Evolutionary conservation across 129 eudicot species (phyloP), one percentile per base, ranked within the genome.

Genomic region (Rutidosis leptorrhynchoides): DNA sequence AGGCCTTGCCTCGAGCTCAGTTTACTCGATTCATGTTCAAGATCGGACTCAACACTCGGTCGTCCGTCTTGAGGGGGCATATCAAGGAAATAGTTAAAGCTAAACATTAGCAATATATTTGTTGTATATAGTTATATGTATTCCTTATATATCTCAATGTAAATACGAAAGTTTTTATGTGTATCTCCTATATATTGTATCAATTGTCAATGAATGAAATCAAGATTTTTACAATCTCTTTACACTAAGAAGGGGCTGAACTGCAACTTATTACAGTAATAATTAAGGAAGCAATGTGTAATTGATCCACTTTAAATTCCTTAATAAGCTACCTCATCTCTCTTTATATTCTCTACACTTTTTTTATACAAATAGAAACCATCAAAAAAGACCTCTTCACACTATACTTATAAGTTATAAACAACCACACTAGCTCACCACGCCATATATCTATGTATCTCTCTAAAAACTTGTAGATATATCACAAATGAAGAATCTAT

Each of bases 401-500:
- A 75, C 74, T 67, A 74, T 23, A 67, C 74, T 59, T 68, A 60
- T n/a, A n/a, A n/a, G n/a, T n/a, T n/a, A n/a, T 32, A 75, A 67
- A 64, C 46, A 42, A 64, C 59, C 63, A 25, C 15, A n/a, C 74
- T 24, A 23, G 25, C 27, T 28, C 55, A 65, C 54, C n/a, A n/a
- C n/a, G n/a, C n/a, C 54, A 48, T n/a, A 1, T n/a, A 48, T 48
- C 54, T 29, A 22, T 35, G 29, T 58, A 61, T 63, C 76, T 58
- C 78, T 69, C 72, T 69, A n/a, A n/a, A n/a, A n/a, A n/a, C n/a
- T n/a, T n/a, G n/a, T n/a, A 1, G 64, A 48, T 22, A 74, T 30
- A 56, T 42, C 61, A 21, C 37, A 78, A 75, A 81, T 78, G 84
- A 86, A 85, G 83, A 78, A 79, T 81, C 65, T 65, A 62, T 64